Conservation (phyloP, 352 stramenopile species). For the Globisporangium ultimum region DNA sequence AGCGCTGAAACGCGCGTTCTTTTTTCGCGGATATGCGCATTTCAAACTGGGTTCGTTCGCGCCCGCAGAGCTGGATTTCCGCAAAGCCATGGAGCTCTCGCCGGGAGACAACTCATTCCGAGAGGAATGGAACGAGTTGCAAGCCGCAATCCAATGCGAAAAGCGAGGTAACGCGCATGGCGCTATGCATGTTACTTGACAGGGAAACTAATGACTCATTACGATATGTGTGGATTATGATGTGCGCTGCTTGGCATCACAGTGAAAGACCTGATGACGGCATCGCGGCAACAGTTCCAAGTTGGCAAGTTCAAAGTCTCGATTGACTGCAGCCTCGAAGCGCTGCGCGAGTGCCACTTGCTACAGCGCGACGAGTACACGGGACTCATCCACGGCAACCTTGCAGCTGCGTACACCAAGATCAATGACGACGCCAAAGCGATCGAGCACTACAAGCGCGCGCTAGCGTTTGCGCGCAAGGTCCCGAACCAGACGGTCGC, state of each 20-base stretch:
- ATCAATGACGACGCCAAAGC: constrained; percentile 51
- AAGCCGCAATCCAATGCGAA: constrained; percentile 40
- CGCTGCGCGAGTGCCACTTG: constrained; percentile 42
- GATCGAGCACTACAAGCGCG: constrained; percentile 59
- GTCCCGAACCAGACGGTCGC: constrained; percentile 21
- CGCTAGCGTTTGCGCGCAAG: constrained; percentile 38
- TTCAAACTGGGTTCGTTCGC: constrained; percentile 35
- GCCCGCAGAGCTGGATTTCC: constrained; percentile 47
- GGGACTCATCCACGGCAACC: constrained; percentile 60
- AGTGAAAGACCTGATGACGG: constrained; percentile 54
- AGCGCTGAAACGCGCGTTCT: constrained; percentile 44
- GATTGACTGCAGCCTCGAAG: constrained; percentile 38
- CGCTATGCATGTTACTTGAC: background rate
- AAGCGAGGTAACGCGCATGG: constrained; percentile 15
- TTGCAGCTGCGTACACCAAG: constrained; percentile 55
- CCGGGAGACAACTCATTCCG: constrained; percentile 44
- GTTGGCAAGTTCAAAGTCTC: constrained; percentile 47
- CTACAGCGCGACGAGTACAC: constrained; percentile 66
- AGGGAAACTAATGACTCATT: background rate
- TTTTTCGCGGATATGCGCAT: constrained; percentile 65
- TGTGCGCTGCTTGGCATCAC: background rate
- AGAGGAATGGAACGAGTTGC: constrained; percentile 51
- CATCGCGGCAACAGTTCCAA: constrained; percentile 62
- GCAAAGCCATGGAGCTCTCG: constrained; percentile 43
- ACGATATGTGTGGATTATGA: background rate